Evolutionary conservation across 1,284 basidiomycete species (phyloP).

Genomic region (Retiboletus flavoniger): DNA sequence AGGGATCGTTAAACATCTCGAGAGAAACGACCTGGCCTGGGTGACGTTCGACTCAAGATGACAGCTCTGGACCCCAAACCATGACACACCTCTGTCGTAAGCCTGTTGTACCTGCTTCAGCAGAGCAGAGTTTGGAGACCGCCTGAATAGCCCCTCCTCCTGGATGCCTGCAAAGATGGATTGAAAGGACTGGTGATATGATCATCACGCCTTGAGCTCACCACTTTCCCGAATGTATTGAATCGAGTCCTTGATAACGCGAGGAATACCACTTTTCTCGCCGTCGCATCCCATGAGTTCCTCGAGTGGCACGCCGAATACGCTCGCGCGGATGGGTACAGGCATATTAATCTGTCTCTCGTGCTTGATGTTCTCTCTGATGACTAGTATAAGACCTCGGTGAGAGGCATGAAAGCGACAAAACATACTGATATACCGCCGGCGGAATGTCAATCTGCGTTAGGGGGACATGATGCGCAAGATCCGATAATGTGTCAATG

Average conservation of each 20-base stretch:
- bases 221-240: conserved; percentile 68
- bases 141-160: conserved; percentile 78
- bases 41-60: conserved; percentile 11
- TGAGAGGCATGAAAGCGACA: background rate
- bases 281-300: conserved; percentile 80
- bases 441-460: conserved; percentile 84
- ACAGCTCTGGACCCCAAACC: background rate
- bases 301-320: conserved; percentile 78
- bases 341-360: conserved; percentile 69
- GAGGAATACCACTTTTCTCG: conserved; percentile 75
- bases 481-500: conserved; percentile 69
- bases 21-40: conserved; percentile 75
- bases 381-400: conserved; percentile 1
- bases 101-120: conserved; percentile 75
- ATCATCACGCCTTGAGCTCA: conserved; percentile 16
- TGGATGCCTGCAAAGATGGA: conserved; percentile 48
- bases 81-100: conserved; percentile 66
- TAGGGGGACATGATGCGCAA: conserved; percentile 73
- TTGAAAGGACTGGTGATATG: background rate
- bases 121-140: conserved; percentile 69
- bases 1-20: conserved; percentile 68
- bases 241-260: conserved; percentile 75
- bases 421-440: conserved; percentile 69
- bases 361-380: conserved; percentile 70
- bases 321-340: conserved; percentile 51